Base-by-base conservation (phyloP, 2,329 filamentous ascomycete species). In the Venturia aucupariae region DNA sequence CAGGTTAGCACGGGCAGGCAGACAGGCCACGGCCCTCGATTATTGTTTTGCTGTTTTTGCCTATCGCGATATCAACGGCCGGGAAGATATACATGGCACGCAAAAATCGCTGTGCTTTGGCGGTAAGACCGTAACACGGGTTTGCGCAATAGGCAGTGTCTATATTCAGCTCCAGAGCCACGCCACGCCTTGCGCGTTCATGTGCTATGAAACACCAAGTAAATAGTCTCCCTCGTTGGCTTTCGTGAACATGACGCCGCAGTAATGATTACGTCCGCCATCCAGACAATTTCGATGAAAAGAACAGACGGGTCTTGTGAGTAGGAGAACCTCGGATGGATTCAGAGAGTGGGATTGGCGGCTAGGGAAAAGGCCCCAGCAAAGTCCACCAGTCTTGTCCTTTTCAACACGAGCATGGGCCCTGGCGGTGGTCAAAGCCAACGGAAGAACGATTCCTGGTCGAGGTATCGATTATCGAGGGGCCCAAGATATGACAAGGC, bases 61-160 rank as follows among this genome's bases (percentile, higher is more conserved):
- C 39, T 51, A 30, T 62, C n/a, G 22, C 60, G 60, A 62, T 62
- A 62, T 11, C 60, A 62, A 62, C 60, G 60, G 60, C 60, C 60
- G 60, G 60, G 42, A 32, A 38, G 42, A 62, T 62, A 62, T 42
- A 46, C 60, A 48, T 27, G 24, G 24, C 27, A 19, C 38, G 39
- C 39, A 30, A 42, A 32, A 46, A 46, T 48, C 7, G 60, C 51
- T 22, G 22, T 42, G 38, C 4, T 19, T 32, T 48, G 41, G 60
- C 42, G 60, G 39, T 46, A 62, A 62, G 60, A 46, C 39, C 42
- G 32, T 42, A 35, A 51, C 15, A 8, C 11, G 8, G 38, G 17
- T 42, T 62, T 22, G 44, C 39, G 44, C 60, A 62, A 62, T 19
- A 62, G 39, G 60, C 60, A 35, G 22, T 41, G 15, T 61, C 39